Conservation (phyloP, 2,329 filamentous ascomycete genomes). For the Aspergillus ustus region DNA sequence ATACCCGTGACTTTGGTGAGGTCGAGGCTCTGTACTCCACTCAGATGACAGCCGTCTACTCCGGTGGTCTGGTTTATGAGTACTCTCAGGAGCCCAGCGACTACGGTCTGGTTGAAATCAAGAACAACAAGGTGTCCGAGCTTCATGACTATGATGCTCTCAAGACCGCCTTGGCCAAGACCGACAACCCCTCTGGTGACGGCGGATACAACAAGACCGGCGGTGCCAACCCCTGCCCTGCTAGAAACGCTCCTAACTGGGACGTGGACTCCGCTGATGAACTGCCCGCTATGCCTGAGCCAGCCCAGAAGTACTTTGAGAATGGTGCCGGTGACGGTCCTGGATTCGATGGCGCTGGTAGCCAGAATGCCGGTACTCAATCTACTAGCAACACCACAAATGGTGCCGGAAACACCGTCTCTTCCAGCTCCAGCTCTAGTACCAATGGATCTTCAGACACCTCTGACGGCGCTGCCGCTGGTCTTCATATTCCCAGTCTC, state of each 20-base stretch:
- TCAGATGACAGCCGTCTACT: constrained; percentile 89
- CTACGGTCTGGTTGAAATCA: constrained; percentile 77
- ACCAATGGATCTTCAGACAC: constrained; percentile 30
- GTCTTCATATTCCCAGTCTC: constrained; percentile 51
- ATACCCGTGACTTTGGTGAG: constrained; percentile 81
- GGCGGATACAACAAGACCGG: constrained; percentile 64
- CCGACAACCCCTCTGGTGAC: constrained; percentile 58
- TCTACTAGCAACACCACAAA: constrained; percentile 55
- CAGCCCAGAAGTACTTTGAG: constrained; percentile 61
- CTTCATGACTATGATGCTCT: constrained; percentile 66
- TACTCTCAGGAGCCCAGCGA: constrained; percentile 84
- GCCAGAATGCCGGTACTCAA: constrained; percentile 58
- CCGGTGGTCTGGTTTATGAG: constrained; percentile 94
- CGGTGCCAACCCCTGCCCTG: constrained; percentile 59
- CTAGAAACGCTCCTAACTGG: constrained; percentile 58
- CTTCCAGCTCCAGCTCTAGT: constrained; percentile 36
- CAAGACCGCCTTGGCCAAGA: constrained; percentile 55
- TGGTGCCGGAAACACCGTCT: constrained; percentile 55
- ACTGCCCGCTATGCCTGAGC: constrained; percentile 62
- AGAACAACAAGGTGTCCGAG: constrained; percentile 59
- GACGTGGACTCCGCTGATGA: constrained; percentile 56
- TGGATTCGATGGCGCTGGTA: constrained; percentile 61
- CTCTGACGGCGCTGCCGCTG: constrained; percentile 49
- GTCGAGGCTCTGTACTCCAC: constrained; percentile 76
- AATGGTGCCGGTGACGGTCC: constrained; percentile 61